Evolutionary conservation across 257 asterid species (phyloP).

Genomic region (Misopates orontium): DNA sequence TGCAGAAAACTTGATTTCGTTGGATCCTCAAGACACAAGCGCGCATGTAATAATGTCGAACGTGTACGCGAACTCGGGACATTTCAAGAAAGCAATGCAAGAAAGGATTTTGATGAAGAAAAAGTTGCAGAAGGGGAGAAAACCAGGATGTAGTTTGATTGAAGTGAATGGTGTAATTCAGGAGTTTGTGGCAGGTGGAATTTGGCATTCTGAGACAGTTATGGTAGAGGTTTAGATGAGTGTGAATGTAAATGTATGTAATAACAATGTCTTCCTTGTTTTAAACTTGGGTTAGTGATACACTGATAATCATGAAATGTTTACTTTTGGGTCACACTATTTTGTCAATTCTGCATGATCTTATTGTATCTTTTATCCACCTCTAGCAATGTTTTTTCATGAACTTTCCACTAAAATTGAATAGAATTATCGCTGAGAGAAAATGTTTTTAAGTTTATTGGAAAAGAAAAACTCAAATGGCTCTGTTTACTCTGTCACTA

Average conservation of each 20-base stretch:
- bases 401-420: too few relatives aligned
- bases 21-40: constrained; percentile 52
- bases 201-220: constrained; percentile 24
- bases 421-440: too few relatives aligned
- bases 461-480: too few relatives aligned
- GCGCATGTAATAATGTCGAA: constrained; percentile 63
- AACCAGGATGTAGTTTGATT: constrained; percentile 66
- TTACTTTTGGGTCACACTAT: too few relatives aligned
- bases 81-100: constrained; percentile 45
- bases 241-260: background rate
- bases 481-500: too few relatives aligned
- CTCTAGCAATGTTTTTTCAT: too few relatives aligned
- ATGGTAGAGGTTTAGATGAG: background rate
- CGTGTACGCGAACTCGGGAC: constrained; percentile 55
- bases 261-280: background rate
- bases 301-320: too few relatives aligned
- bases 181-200: constrained; percentile 57
- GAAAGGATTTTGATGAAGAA: constrained; percentile 57
- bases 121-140: constrained; percentile 39
- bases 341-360: too few relatives aligned
- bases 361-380: too few relatives aligned
- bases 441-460: too few relatives aligned
- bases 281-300: background rate
- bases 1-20: constrained; percentile 38
- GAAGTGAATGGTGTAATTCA: constrained; percentile 73